Evolutionary conservation across 1,284 basidiomycete species (phyloP), one percentile per base, ranked within the genome.

Genomic region (Sutorius eximius): DNA sequence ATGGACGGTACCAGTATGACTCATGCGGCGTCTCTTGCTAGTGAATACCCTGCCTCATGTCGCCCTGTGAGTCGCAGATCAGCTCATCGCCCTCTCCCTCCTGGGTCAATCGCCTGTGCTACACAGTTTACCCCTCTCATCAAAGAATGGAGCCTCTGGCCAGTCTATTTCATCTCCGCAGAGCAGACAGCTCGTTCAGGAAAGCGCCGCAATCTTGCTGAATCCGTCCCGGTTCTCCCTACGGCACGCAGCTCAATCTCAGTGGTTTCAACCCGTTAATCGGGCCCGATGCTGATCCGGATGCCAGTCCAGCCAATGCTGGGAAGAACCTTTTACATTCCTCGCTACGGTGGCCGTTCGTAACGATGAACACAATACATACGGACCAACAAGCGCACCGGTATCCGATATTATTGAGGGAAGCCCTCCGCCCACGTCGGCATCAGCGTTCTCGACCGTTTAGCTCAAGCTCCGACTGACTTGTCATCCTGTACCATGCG

Each of bases 381-480:
- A 32, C 53, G 53, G 63, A 0, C 52, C 33, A 45, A 9, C 36
- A 4, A 29, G 34, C 29, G 27, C 45, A 0, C 61, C 63, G 50
- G 52, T 49, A 15, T 48, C 59, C 54, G 61, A 54, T 42, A 13
- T 8, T 12, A 47, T 38, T 27, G 7, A 36, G 34, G 7, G 10
- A 49, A 44, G 45, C 64, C 68, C 59, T 72, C 67, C 67, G 67
- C 65, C 62, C 64, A 63, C 24, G 34, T 58, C 70, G 70, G 65
- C 61, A 60, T 11, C 5, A 48, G 13, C 49, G 41, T 58, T 64
- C 51, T 59, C 52, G 57, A 46, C 61, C 52, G 15, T 58, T 50
- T 59, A 49, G 40, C 62, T 53, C 51, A 66, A 65, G 64, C 56
- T 65, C 64, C 66, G 66, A 64, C 49, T 50, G 44, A 45, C 47